Base-by-base conservation (phyloP, 108 stramenopile species). In the Cyclotella sp. region DNA sequence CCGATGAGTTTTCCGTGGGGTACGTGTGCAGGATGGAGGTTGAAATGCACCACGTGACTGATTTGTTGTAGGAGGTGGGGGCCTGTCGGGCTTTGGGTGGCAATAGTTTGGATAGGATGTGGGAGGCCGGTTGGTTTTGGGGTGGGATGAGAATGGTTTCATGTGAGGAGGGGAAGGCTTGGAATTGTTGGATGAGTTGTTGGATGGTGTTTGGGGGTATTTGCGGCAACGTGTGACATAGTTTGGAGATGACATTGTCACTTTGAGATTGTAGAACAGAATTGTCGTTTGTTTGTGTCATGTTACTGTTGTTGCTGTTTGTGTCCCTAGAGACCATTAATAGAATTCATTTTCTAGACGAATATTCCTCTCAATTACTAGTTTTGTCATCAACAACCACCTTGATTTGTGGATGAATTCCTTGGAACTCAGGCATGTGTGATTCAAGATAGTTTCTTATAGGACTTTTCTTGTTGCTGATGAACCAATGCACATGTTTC, bases 1-100 rank as follows among this genome's bases (percentile, higher is more conserved):
- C 95, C 99, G 70, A 99, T 98, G 19, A 98, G 64, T 18, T 85
- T 51, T 44, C 86, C 70, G 72, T 95, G 97, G 0, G 97, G 97
- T 27, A 93, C 27, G 73, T 94, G 92, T 22, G 74, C 64, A 22
- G 84, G 71, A 41, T 86, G 89, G 21, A 99, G 88, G 82, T 99
- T 99, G 51, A 99, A 64, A 77, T 99, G 99, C 0, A 94, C 97
- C 12, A 99, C 84, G 76, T 99, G 97, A 13, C 98, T 98, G 49
- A 92, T 93, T 61, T 88, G 89, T 85, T 99, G 73, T 94, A 99
- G 0, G 95, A 79, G 12, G 95, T 79, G 39, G 96, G 96, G 14
- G 90, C 79, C 21, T 93, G 90, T 9, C 85, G 82, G 9, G 57
- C 75, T 14, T 75, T 42, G 18, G 61, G 46, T 19, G 94, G 92